Evolutionary conservation across 257 asterid species (phyloP), one percentile per base, ranked within the genome.

Genomic region (Rauvolfia tetraphylla): DNA sequence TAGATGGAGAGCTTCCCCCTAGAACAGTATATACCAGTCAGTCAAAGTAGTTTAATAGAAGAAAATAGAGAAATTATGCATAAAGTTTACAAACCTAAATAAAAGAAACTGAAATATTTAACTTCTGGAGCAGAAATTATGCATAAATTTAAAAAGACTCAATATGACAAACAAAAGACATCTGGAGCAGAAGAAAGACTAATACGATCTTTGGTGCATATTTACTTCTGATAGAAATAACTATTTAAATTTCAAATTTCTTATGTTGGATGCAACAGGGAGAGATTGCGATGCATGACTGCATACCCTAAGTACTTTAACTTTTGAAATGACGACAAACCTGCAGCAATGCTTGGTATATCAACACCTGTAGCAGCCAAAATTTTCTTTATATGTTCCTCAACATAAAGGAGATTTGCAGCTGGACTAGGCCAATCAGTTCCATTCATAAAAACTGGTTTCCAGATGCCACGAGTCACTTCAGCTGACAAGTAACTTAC

Each of bases 341-440:
- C 98, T 87, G 97, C 87, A 72, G 91, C 92, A 76, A 95, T 91
- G 88, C 99, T 90, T 18, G 99, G 99, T 76, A 95, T 86, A 86
- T 95, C 93, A 18, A 95, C 99, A 71, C 99, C 98, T 6, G 99
- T 91, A 74, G 96, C 96, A 81, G 97, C 96, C 79, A 95, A 81
- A 70, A 92, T 92, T 84, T 91, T 92, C 96, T 91, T 95, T 61
- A 95, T 92, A 76, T 95, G 96, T 80, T 90, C 96, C 90, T 95
- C 98, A 48, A 95, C 99, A 73, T 87, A 83, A 66, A 90, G 86
- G 68, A 95, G 92, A 87, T 95, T 92, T 70, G 98, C 95, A 59
- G 93, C 98, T 15, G 99, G 99, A 78, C 99, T 95, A 5, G 99
- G 99, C 99, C 99, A 95, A 84, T 95, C 99, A 2, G 98, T 91